A percentile compares a stretch with the other conserved stretches of the same genome.
Conservation (phyloP, 352 stramenopile genomes). For the Plasmopara halstedii region DNA sequence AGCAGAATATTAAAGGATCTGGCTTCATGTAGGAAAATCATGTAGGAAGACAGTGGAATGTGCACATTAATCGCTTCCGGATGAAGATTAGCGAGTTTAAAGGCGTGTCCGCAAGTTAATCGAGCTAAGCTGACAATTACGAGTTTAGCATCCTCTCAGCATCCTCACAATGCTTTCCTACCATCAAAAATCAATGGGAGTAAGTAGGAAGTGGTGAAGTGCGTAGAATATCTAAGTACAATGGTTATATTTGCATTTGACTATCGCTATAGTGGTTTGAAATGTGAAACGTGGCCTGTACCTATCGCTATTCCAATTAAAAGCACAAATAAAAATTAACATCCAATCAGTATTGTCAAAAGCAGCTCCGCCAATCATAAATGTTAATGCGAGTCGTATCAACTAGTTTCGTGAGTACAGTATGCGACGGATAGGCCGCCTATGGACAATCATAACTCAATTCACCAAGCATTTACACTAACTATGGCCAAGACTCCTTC, state of each 20-base stretch:
- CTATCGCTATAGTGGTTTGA: background rate
- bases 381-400: conserved; percentile 5
- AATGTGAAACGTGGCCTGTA: background rate
- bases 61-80: conserved; percentile 11
- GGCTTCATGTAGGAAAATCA: conserved; percentile 74
- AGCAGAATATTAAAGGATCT: conserved; percentile 89
- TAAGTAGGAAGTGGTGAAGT: conserved; percentile 13
- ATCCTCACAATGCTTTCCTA: conserved; percentile 4
- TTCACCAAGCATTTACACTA: conserved; percentile 24
- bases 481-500: conserved; percentile 93
- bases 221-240: conserved; percentile 32
- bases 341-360: conserved; percentile 7
- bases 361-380: conserved; percentile 16
- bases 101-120: conserved; percentile 5
- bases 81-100: conserved; percentile 6
- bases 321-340: background rate
- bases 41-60: conserved; percentile 11
- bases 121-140: conserved; percentile 17
- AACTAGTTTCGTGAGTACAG: conserved; percentile 4
- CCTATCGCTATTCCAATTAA: conserved; percentile 2
- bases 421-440: no score
- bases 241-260: conserved; percentile 13
- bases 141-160: conserved; percentile 8
- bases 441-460: conserved; percentile 18
- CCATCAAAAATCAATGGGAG: conserved; percentile 8